Conservation (phyloP, 345 rosid species). For the Gynandropsis gynandra region DNA sequence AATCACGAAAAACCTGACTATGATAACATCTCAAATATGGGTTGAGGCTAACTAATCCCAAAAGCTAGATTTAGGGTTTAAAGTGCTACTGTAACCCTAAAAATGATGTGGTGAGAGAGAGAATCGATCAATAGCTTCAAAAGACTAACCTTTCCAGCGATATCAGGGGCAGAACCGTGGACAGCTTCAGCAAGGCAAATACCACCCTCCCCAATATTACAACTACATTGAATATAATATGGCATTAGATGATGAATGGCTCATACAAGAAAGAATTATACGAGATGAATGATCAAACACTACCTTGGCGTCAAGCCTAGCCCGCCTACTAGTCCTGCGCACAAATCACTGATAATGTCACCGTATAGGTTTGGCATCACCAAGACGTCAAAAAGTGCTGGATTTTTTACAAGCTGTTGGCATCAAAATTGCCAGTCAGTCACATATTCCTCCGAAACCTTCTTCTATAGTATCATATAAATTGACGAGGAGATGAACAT, state of each 20-base stretch:
- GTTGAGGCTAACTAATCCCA: too few relatives aligned
- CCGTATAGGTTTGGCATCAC: constrained; percentile 99
- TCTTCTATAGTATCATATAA: too few relatives aligned
- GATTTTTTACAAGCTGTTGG: constrained; percentile 91
- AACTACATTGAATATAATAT: constrained; percentile 41
- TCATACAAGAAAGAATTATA: background rate
- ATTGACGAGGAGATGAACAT: too few relatives aligned
- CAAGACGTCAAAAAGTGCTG: constrained; percentile 85
- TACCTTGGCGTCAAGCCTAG: constrained; percentile 98
- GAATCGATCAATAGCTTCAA: too few relatives aligned
- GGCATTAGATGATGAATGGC: constrained; percentile 14
- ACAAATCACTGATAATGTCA: constrained; percentile 95
- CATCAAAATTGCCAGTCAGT: constrained; percentile 11
- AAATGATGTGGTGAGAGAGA: too few relatives aligned
- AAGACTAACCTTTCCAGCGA: constrained; percentile 86
- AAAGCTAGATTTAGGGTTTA: too few relatives aligned
- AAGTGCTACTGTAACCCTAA: too few relatives aligned
- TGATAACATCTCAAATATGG: constrained; percentile 2
- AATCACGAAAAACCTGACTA: too few relatives aligned
- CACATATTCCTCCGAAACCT: constrained; percentile 4
- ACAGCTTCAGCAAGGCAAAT: constrained; percentile 99
- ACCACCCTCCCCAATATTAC: constrained; percentile 90
- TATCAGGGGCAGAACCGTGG: constrained; percentile 98
- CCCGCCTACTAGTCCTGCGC: constrained; percentile 98
- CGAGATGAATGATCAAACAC: background rate